Conservation (phyloP, 768 basidiomycete species). For the Kwoniella pini region DNA sequence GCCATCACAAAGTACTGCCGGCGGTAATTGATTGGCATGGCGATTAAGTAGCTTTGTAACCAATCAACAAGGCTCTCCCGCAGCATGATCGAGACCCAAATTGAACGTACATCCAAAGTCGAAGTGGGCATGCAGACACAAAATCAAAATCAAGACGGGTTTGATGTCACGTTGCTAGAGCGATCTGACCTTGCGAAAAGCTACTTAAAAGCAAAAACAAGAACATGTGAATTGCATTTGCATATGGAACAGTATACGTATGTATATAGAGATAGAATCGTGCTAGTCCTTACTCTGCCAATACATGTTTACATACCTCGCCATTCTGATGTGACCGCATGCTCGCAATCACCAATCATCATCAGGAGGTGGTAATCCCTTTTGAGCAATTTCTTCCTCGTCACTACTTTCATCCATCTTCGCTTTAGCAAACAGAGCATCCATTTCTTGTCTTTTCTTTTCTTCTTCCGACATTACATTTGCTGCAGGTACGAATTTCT, state of each 20-base stretch:
- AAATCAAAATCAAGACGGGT: too few species aligned
- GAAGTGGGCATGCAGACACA: too few species aligned
- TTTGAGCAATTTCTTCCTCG: constrained; percentile 40
- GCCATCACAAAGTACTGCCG: too few species aligned
- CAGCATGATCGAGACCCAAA: too few species aligned
- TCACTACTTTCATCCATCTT: constrained; percentile 51
- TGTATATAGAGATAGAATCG: too few species aligned
- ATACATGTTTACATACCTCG: neutral
- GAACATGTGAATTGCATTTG: neutral
- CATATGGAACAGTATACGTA: too few species aligned
- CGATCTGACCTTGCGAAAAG: neutral
- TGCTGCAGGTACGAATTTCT: constrained; percentile 32
- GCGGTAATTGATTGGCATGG: too few species aligned
- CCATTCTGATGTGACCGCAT: neutral
- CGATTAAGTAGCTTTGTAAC: too few species aligned
- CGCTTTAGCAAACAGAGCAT: constrained; percentile 52
- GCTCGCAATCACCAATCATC: constrained; percentile 45
- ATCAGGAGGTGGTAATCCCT: constrained; percentile 40
- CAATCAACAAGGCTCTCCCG: too few species aligned
- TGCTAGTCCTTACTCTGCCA: neutral
- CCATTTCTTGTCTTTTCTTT: constrained; percentile 51
- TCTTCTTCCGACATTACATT: constrained; percentile 53
- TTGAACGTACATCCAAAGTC: too few species aligned
- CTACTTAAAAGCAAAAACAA: neutral
- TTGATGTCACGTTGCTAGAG: neutral